Conservation (phyloP, 164 flowering plant species). For the Litsea cubeba region DNA sequence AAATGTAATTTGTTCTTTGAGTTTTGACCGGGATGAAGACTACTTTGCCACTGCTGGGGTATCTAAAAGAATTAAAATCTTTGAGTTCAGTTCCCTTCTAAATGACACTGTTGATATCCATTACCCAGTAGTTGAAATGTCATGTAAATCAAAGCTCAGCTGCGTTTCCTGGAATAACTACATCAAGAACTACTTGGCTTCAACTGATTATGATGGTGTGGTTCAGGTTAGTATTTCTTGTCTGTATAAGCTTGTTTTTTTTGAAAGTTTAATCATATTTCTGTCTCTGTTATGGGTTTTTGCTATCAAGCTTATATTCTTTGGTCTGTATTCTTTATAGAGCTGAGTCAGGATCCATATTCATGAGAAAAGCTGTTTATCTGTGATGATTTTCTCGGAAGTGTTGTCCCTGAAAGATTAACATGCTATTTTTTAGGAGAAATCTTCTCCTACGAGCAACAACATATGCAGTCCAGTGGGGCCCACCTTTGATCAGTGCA, state of each 20-base stretch:
- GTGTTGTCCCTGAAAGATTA: slow-evolving; percentile 1
- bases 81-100: slow-evolving; percentile 60
- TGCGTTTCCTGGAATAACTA: slow-evolving; percentile 90
- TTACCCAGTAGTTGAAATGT: slow-evolving; percentile 86
- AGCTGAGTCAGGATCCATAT: not conserved
- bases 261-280: not conserved
- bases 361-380: not conserved
- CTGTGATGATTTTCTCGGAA: not conserved
- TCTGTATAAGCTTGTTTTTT: not conserved
- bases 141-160: slow-evolving; percentile 78
- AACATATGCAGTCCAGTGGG: not conserved
- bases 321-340: not conserved
- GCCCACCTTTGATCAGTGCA: not conserved
- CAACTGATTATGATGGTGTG: slow-evolving; percentile 91
- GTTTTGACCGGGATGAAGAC: slow-evolving; percentile 94
- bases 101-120: slow-evolving; percentile 82
- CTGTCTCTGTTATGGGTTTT: not conserved
- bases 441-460: not conserved
- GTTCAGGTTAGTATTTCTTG: slow-evolving; percentile 67
- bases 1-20: slow-evolving; percentile 90
- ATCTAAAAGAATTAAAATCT: slow-evolving; percentile 93
- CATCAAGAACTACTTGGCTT: slow-evolving; percentile 89
- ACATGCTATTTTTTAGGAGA: not conserved
- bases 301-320: not conserved
- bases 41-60: slow-evolving; percentile 97